These are phyloP conservation scores for Batkoa obscura DNA, from an alignment of 371 early-diverging fungal genomes.

Conservation along the genomic window DNA sequence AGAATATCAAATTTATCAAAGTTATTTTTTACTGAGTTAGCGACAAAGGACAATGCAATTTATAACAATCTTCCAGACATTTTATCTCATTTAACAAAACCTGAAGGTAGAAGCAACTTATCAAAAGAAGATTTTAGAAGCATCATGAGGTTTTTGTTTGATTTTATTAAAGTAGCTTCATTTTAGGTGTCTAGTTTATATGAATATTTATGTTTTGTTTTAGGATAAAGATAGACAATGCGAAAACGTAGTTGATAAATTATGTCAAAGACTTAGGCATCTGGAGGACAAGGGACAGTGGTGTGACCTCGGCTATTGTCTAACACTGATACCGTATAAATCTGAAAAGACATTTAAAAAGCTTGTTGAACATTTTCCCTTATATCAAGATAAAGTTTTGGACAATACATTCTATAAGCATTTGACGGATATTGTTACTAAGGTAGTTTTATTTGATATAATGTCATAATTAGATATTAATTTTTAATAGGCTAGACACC, in stretches of 20 bases:
- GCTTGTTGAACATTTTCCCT: constrained; percentile 52
- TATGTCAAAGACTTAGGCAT: constrained; percentile 76
- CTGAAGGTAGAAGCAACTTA: constrained; percentile 20
- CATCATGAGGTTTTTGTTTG: constrained; percentile 87
- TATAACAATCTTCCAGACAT: constrained; percentile 97
- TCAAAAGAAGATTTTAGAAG: constrained; percentile 34
- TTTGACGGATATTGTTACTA: constrained; percentile 61
- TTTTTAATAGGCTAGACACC: constrained; percentile 26
- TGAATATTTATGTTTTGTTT: constrained; percentile 1
- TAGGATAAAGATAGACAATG: constrained; percentile 63
- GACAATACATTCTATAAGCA: constrained; percentile 62
- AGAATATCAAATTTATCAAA: constrained; percentile 79
- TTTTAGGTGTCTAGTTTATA: not conserved
- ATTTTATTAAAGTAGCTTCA: constrained; percentile 45
- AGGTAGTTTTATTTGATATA: constrained; percentile 23
- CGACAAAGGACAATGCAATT: constrained; percentile 89
- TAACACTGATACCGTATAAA: constrained; percentile 68
- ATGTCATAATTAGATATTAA: not conserved
- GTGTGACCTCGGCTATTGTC: constrained; percentile 82
- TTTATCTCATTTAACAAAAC: constrained; percentile 51
- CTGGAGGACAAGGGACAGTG: constrained; percentile 55
- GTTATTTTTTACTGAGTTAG: constrained; percentile 86
- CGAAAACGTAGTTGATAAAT: constrained; percentile 84
- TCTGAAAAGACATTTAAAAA: constrained; percentile 66
- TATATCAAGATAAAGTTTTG: constrained; percentile 73